phyloP scores from a whole-genome alignment of 805 yeast genomes.

The Suhomyces faveliae region DNA sequence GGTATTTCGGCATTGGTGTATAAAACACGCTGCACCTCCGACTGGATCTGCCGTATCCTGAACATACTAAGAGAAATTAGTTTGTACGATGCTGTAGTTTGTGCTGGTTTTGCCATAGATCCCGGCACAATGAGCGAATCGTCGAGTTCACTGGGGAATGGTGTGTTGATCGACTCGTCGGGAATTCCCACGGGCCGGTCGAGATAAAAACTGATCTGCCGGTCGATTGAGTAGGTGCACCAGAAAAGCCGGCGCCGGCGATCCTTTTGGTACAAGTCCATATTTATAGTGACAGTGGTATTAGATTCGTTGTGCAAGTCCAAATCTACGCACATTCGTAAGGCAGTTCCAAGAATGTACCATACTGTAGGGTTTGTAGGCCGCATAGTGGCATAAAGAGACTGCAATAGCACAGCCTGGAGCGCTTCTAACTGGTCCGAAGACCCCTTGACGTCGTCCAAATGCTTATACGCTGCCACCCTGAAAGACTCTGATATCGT shows the following conservation, averaged over 20 bases:
- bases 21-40: conserved; percentile 68
- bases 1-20: conserved; percentile 76
- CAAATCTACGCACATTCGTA: conserved; percentile 77
- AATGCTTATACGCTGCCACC: conserved; percentile 58
- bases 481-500: conserved; percentile 69
- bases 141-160: conserved; percentile 72
- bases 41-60: conserved; percentile 69
- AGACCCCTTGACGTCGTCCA: conserved; percentile 57
- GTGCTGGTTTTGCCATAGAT: conserved; percentile 5
- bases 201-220: conserved; percentile 81
- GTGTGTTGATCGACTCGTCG: conserved; percentile 70
- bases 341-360: conserved; percentile 80
- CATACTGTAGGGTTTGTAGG: conserved; percentile 92
- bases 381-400: conserved; percentile 78
- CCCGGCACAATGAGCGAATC: conserved; percentile 56
- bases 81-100: conserved; percentile 58
- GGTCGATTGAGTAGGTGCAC: conserved; percentile 84
- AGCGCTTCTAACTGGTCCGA: conserved; percentile 65
- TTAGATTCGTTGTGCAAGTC: conserved; percentile 71
- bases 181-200: conserved; percentile 90
- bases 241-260: conserved; percentile 64
- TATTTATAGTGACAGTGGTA: conserved; percentile 19
- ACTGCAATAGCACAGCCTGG: conserved; percentile 67
- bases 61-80: conserved; percentile 65
- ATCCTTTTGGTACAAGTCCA: conserved; percentile 61